Evolutionary conservation across 2,329 filamentous ascomycete species (phyloP), one percentile per base, ranked within the genome.

Genomic region (Botrytis pseudocinerea): DNA sequence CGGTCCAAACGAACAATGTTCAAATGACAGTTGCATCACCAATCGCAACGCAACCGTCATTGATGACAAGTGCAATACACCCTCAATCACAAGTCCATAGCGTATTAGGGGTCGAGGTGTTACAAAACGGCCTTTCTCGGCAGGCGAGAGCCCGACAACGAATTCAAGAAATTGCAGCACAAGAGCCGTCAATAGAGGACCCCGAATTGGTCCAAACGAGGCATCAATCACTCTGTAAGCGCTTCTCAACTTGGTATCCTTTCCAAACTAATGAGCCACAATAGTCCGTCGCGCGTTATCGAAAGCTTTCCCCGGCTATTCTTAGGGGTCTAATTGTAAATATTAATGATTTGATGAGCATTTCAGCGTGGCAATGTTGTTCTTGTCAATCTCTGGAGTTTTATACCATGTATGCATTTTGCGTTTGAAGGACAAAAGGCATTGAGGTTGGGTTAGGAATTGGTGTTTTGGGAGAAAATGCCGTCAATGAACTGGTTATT

Each of bases 281-380:
- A 32, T 44, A 80, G 78, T 78, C 78, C 74, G 76, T 42, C 74
- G 48, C 63, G 75, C 73, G 40, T 44, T 80, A 8, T 71, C 72
- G n/a, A 76, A 69, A 40, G 69, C 74, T 54, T 80, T 80, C 68
- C 79, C 79, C n/a, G 78, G 78, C 20, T 79, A 78, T 73, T 76
- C 64, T 73, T 75, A 70, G 70, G 32, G n/a, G 9, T 32, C 22
- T 38, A 48, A 22, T 46, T 60, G 20, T 57, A 48, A 51, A 44
- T 66, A 32, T 66, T 57, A 18, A 65, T 73, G 70, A 57, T 71
- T 63, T 73, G 63, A 66, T 68, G 40, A 62, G 73, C 51, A 73
- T 73, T 73, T 72, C 74, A 76, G 75, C 76, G 72, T 73, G 66
- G 74, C 75, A 75, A 75, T 51, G 59, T 40, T 57, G 28, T 51